Base-by-base conservation (phyloP, 805 yeast species). In the Yarrowia alimentaria region DNA sequence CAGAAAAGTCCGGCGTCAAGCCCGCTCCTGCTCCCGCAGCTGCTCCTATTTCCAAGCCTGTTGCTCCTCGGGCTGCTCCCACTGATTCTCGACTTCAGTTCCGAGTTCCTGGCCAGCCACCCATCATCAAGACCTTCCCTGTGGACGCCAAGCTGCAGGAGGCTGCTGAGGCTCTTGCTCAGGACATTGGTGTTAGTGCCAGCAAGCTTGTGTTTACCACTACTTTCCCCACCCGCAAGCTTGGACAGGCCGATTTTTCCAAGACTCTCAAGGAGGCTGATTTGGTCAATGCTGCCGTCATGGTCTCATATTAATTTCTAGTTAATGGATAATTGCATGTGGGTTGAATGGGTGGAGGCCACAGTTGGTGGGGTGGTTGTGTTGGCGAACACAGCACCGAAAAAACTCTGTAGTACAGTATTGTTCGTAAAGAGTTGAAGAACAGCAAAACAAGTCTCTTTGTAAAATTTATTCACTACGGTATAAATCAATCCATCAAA, bases 221-320 rank as follows among this genome's bases (percentile, higher is more conserved):
- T 21, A 60, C 67, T 9, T 66, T 64, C 45, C 70, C 70, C 12
- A 61, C 63, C 11, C 49, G 56, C 29, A 53, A 55, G 8, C 56
- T 51, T 21, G 53, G 57, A 6, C 29, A 34, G 8, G 58, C 53
- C 16, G 64, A 61, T 22, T 54, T 61, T 30, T 58, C 55, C 18
- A 49, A 57, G 53, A 57, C 64, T 1, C 49, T 66, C 25, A 57
- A 57, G 18, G 66, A 65, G 43, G 60, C 61, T n/a, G 64, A 60
- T 6, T 56, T 65, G 19, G 55, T 65, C 28, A 65, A 65, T 43
- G 59, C 68, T 16, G 63, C 58, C 6, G 58, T 64, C 16, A 58
- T 60, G 53, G 60, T 61, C 1, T 47, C 51, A 4, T 26, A 26
- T 14, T 38, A 38, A 21, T 21, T n/a, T n/a, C n/a, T n/a, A n/a